A percentile compares a stretch with the other conserved stretches of the same genome.
Evolutionary conservation across 179 eudicot species (phyloP).

Genomic region (Vitellaria paradoxa): DNA sequence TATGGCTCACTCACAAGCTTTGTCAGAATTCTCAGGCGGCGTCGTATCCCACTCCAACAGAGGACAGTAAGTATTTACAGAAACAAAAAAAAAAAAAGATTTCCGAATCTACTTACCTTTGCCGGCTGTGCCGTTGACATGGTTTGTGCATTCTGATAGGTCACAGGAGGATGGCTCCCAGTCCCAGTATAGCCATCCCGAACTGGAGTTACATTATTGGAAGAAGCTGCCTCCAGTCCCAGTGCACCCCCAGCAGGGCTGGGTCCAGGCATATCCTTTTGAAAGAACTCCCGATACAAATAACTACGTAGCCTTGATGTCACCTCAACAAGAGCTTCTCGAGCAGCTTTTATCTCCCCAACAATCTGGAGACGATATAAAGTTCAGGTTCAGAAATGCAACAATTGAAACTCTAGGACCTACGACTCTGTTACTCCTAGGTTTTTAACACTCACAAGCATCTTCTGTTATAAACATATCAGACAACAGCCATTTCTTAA

Average conservation of each 20-base stretch:
- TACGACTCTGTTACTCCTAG: background rate
- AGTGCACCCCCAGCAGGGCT: slow-evolving; percentile 39
- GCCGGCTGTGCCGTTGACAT: slow-evolving; percentile 34
- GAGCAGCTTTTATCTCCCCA: slow-evolving; percentile 92
- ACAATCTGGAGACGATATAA: slow-evolving; percentile 56
- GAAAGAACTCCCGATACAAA: slow-evolving; percentile 54
- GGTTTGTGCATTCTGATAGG: slow-evolving; percentile 37
- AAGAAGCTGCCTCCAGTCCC: slow-evolving; percentile 37
- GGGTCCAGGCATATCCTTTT: slow-evolving; percentile 50
- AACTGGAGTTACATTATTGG: slow-evolving; percentile 33
- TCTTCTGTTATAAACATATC: background rate
- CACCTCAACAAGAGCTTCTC: slow-evolving; percentile 92
- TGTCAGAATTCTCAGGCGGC: background rate
- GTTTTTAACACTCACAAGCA: background rate
- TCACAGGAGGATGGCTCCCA: slow-evolving; percentile 42
- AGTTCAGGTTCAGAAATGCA: slow-evolving; percentile 16
- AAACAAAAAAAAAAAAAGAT: background rate
- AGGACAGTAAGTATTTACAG: background rate
- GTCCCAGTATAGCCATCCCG: slow-evolving; percentile 34
- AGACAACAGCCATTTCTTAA: background rate
- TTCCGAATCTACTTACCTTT: slow-evolving; percentile 43
- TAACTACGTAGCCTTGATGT: slow-evolving; percentile 74
- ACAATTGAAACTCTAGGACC: background rate
- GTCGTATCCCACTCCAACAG: too few species aligned
- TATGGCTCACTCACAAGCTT: background rate